Evolutionary conservation across 2,329 filamentous ascomycete genomes (phyloP).

Genomic region (Cercospora canescens): DNA sequence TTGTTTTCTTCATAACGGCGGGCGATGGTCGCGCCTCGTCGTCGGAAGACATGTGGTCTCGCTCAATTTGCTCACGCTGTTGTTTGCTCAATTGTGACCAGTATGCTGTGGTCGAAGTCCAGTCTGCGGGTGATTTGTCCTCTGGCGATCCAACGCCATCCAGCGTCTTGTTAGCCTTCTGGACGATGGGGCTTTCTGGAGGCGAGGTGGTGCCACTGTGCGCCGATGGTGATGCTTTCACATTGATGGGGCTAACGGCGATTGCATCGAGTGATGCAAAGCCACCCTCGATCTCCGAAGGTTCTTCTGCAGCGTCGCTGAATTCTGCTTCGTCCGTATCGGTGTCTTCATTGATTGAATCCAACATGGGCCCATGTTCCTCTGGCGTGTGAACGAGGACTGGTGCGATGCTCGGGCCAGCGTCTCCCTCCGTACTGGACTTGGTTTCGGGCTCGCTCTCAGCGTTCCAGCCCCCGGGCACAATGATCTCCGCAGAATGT

Average conservation of each 20-base stretch:
- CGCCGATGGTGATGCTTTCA: slow-evolving; percentile 12
- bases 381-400: slow-evolving; percentile 18
- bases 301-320: slow-evolving; percentile 75
- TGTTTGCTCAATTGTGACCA: slow-evolving; percentile 67
- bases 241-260: slow-evolving; percentile 57
- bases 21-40: slow-evolving; percentile 28
- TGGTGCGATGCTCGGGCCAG: slow-evolving; percentile 9
- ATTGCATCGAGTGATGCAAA: slow-evolving; percentile 75
- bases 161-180: slow-evolving; percentile 13
- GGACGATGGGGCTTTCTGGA: slow-evolving; percentile 30
- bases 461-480: slow-evolving; percentile 32
- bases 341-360: slow-evolving; percentile 29
- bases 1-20: slow-evolving; percentile 42
- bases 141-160: slow-evolving; percentile 1
- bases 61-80: slow-evolving; percentile 63
- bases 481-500: slow-evolving; percentile 27
- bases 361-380: slow-evolving; percentile 18
- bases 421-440: slow-evolving; percentile 2
- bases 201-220: slow-evolving; percentile 16
- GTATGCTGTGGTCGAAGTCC: slow-evolving; percentile 68
- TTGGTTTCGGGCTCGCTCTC: slow-evolving; percentile 18
- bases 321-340: slow-evolving; percentile 61
- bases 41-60: slow-evolving; percentile 45
- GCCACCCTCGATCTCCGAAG: slow-evolving; percentile 65
- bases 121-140: slow-evolving; percentile 45